A percentile compares a stretch with the other conserved stretches of the same genome.
Evolutionary conservation across 371 early-diverging fungal species (phyloP).

Genomic region (Mucor irregularis): DNA sequence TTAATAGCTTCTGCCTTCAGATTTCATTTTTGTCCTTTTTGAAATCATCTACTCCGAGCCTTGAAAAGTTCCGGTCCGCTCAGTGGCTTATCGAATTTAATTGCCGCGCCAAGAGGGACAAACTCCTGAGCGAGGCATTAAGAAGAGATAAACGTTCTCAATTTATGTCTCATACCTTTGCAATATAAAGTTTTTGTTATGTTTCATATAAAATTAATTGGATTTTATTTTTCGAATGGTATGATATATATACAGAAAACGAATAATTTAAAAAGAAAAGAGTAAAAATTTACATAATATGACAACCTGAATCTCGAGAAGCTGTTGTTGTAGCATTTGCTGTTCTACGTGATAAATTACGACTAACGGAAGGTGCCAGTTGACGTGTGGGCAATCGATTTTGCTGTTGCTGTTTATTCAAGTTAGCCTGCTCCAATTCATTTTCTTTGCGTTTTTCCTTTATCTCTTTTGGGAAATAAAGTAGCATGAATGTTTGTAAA

Average conservation of each 20-base stretch:
- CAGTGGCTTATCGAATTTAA: constrained; percentile 18
- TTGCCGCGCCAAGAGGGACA: too few relatives aligned
- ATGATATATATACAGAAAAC: too few relatives aligned
- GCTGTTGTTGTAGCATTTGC: background rate
- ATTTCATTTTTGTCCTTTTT: constrained; percentile 62
- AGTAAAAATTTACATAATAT: constrained; percentile 20
- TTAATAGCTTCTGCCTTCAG: constrained; percentile 56
- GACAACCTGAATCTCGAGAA: constrained; percentile 4
- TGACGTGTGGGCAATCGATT: too few relatives aligned
- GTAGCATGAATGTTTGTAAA: constrained; percentile 64
- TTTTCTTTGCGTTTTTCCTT: constrained; percentile 66
- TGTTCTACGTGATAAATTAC: constrained; percentile 1
- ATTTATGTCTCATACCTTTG: too few relatives aligned
- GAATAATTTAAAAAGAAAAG: too few relatives aligned
- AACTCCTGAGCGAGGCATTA: too few relatives aligned
- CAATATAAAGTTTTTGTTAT: too few relatives aligned
- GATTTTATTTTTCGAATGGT: too few relatives aligned
- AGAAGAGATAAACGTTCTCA: too few relatives aligned
- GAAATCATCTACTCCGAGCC: constrained; percentile 21
- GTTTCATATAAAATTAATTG: too few relatives aligned
- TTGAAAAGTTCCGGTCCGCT: constrained; percentile 8
- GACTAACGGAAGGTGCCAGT: too few relatives aligned
- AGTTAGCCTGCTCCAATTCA: constrained; percentile 57
- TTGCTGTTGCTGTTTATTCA: constrained; percentile 42
- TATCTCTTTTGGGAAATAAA: constrained; percentile 75